Evolutionary conservation across 2,329 filamentous ascomycete genomes (phyloP), one percentile per base, ranked within the genome.

Genomic region (Pseudogymnoascus sp.): DNA sequence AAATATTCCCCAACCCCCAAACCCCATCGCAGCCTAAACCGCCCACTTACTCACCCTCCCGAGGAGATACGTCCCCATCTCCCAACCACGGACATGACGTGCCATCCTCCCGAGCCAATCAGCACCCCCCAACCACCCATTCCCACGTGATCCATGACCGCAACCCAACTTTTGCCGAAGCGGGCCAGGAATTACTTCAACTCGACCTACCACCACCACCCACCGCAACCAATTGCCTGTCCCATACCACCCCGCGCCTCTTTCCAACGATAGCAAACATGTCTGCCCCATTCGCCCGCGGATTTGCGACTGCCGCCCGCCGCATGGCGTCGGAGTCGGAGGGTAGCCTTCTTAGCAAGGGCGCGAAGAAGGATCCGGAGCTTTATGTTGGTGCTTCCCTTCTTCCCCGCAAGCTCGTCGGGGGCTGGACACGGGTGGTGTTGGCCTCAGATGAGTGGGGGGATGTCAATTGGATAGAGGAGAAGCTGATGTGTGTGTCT

Each of bases 311-410:
- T 63, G 71, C 72, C 46, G 73, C 73, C 28, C 66, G 64, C 31
- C 66, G 64, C 64, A 71, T 70, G 64, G 71, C 71, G 42, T 74
- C 75, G 67, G 76, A 74, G 67, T 53, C 46, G 46, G 78, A 77
- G 71, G 74, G 78, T 59, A 78, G 81, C 69, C 63, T 89, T 72
- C 63, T 89, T 72, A 82, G 84, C 73, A 81, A 85, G 74, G 87
- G 82, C 70, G 85, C 86, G 63, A 87, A 84, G 79, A 80, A 80
- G 75, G 87, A 91, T 76, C 88, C 88, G 64, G 88, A 91, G 79
- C 86, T 90, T 74, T 89, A 88, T 75, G 88, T 90, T 69, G 5
- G 84, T 67, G 44, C 31, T 40, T 25, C 21, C 61, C 18, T 60
- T 60, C 31, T 5, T 7, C 11, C 6, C 0, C 7, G n/a, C 8